Evolutionary conservation across 2,329 filamentous ascomycete species (phyloP), one percentile per base, ranked within the genome.

Genomic region (Ophiosphaerella herpotricha): DNA sequence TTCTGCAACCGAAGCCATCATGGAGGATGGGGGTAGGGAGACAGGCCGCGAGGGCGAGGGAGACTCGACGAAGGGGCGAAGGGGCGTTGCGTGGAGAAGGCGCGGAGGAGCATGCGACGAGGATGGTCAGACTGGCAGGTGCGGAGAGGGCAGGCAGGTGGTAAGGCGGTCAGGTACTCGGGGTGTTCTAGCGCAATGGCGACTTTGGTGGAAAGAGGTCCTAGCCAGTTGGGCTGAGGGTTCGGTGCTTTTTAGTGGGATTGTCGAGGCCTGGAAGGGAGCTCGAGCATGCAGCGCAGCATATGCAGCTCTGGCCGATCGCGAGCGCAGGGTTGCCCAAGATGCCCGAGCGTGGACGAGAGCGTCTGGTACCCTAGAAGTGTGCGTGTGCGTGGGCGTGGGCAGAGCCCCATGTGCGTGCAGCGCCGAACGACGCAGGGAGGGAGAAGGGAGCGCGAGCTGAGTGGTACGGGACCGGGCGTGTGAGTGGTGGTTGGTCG

Each of bases 1-100:
- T 49, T 77, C 75, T 46, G 73, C 70, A 49, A 77, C 72, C 34
- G 75, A 75, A 49, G 77, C 76, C 77, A 79, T 79, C 52, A 51
- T 50, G 51, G 40, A 52, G 49, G 46, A 39, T 45, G 40, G 43
- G 40, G 33, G 33, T 13, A 14, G 14, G 33, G 33, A 36, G 34
- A 36, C n/a, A 16, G 34, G 34, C 9, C 46, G 46, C 29, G 21
- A 34, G 37, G 36, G 6, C 39, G 46, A 35, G 37, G 50, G 50
- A 39, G 36, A 39, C 39, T 40, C 35, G 16, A 46, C 40, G 48
- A 38, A 29, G 2, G 29, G 23, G 55, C 46, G 55, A 52, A 49
- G 52, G 34, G 43, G 37, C 6, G 26, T 21, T 21, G 18, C 18
- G 26, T 6, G 26, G 26, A 29, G 26, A 6, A 29, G 11, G 36